These are phyloP conservation scores for Zea luxurians DNA, from an alignment of 176 grass and related monocot genomes.

Conservation along the genomic window DNA sequence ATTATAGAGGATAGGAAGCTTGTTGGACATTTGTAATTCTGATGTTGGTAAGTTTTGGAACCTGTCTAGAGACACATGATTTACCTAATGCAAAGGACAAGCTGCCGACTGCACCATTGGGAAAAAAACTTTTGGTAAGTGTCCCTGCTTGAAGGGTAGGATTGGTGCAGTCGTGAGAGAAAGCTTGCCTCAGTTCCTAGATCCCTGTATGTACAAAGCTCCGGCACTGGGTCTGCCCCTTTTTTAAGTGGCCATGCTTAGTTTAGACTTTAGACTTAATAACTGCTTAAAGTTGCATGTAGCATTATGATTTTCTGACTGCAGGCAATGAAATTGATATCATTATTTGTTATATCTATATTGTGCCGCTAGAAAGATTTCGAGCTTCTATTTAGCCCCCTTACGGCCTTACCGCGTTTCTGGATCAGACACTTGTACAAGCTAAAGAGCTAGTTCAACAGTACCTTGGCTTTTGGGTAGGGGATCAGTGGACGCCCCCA, in stretches of 20 bases:
- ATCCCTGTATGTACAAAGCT: too few relatives aligned
- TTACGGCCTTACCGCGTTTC: too few relatives aligned
- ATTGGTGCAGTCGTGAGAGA: too few relatives aligned
- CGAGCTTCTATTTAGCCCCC: too few relatives aligned
- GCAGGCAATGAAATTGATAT: constrained; percentile 36
- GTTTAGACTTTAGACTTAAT: not conserved
- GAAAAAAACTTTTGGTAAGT: constrained; percentile 55
- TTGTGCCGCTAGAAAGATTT: too few relatives aligned
- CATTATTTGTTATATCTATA: too few relatives aligned
- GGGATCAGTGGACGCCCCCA: constrained; percentile 24
- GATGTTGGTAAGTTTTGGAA: constrained; percentile 75
- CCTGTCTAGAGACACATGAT: constrained; percentile 62
- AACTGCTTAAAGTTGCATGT: constrained; percentile 3
- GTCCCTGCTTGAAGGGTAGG: not conserved
- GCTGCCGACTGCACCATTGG: constrained; percentile 13
- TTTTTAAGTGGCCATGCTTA: too few relatives aligned
- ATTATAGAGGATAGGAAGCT: constrained; percentile 66
- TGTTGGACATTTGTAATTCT: constrained; percentile 51
- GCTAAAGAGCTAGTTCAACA: not conserved
- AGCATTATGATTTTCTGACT: constrained; percentile 32
- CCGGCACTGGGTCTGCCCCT: too few relatives aligned
- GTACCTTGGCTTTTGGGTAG: constrained; percentile 70
- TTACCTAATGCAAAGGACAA: constrained; percentile 30
- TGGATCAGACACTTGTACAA: not conserved
- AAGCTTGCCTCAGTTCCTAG: too few relatives aligned